A percentile compares a stretch with the other conserved stretches of the same genome.
Conservation (phyloP, 257 asterid genomes). For the Przewalskia tangutica region DNA sequence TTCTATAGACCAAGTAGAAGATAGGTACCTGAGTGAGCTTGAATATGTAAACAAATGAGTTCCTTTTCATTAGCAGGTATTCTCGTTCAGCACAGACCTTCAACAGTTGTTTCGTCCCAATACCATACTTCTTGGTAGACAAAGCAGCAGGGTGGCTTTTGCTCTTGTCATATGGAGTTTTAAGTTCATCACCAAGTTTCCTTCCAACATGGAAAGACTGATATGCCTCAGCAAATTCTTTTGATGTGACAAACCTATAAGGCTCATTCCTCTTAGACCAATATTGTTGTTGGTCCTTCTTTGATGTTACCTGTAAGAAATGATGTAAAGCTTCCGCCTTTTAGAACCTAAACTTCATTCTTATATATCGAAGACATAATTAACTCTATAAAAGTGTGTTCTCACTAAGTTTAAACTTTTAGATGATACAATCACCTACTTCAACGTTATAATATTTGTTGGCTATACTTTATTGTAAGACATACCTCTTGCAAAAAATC, state of each 20-base stretch:
- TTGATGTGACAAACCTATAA: conserved; percentile 23
- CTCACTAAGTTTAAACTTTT: not conserved
- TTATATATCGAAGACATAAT: not conserved
- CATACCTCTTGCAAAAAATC: conserved; percentile 69
- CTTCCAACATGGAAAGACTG: conserved; percentile 38
- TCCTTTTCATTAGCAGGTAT: conserved; percentile 42
- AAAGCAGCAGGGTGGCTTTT: conserved; percentile 57
- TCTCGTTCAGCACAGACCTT: conserved; percentile 52
- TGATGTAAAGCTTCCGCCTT: not conserved
- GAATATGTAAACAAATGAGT: conserved; percentile 42
- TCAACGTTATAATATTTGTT: not conserved
- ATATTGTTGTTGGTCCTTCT: not conserved
- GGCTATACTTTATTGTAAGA: not conserved
- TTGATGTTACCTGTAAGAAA: conserved; percentile 25
- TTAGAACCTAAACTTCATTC: not conserved
- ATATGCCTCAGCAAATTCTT: conserved; percentile 18
- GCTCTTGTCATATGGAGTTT: conserved; percentile 43
- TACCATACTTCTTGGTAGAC: conserved; percentile 37
- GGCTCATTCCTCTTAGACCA: not conserved
- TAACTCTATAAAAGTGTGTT: not conserved
- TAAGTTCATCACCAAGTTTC: conserved; percentile 28
- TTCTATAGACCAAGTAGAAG: not conserved
- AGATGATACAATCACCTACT: not conserved
- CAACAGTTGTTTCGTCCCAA: conserved; percentile 34
- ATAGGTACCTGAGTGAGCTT: conserved; percentile 37